phyloP scores from a whole-genome alignment of 495 filamentous ascomycete genomes.

The Darksidea phi region DNA sequence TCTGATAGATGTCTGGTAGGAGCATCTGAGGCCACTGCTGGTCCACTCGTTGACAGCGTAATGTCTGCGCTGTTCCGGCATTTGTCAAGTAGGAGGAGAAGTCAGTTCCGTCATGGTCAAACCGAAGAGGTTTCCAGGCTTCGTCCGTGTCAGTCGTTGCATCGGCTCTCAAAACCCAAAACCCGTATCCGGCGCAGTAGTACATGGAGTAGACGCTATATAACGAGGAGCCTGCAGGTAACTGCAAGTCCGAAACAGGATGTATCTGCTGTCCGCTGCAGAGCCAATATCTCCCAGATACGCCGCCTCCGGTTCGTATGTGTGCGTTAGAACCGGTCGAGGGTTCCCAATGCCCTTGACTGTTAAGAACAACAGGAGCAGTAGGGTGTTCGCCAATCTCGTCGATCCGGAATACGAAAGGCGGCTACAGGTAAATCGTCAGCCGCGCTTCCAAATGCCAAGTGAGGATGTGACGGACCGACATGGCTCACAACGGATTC shows the following conservation, averaged over 20 bases:
- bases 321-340: slow-evolving; percentile 11
- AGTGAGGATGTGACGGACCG: slow-evolving; percentile 11
- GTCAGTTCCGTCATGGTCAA: slow-evolving; percentile 11
- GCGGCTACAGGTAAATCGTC: slow-evolving; percentile 9
- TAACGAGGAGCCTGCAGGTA: background rate
- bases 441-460: background rate
- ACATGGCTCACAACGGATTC: slow-evolving; percentile 8
- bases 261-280: slow-evolving; percentile 21
- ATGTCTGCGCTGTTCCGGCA: slow-evolving; percentile 16
- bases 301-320: slow-evolving; percentile 4
- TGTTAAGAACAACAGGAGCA: background rate
- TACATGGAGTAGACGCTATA: slow-evolving; percentile 31
- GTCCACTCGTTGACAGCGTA: slow-evolving; percentile 20
- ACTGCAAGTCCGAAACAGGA: background rate
- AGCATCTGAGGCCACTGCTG: slow-evolving; percentile 36
- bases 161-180: slow-evolving; percentile 26
- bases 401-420: slow-evolving; percentile 26
- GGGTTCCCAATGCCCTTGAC: slow-evolving; percentile 18
- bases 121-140: slow-evolving; percentile 29
- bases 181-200: slow-evolving; percentile 12
- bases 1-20: slow-evolving; percentile 38
- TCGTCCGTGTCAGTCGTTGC: slow-evolving; percentile 6
- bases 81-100: slow-evolving; percentile 17
- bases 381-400: slow-evolving; percentile 21
- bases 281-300: slow-evolving; percentile 6